Conservation (phyloP, 2,329 filamentous ascomycete species). For the Xylaria arbuscula region DNA sequence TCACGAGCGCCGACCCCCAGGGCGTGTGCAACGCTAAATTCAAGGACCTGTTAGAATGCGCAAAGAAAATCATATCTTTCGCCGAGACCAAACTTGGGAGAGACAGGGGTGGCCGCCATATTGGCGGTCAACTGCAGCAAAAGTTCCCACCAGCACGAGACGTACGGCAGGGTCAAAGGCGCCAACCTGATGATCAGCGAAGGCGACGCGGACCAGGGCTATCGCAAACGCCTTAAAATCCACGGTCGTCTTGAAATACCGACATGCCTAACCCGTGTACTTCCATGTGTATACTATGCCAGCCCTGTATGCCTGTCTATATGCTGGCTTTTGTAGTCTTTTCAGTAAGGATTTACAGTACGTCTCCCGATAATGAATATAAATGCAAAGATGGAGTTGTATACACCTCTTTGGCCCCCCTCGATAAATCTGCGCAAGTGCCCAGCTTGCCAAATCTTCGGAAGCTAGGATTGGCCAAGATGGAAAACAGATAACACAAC, state of each 20-base stretch:
- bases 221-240: too few relatives aligned
- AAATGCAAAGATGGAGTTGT: not conserved
- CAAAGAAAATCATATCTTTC: conserved; percentile 36
- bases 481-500: not conserved
- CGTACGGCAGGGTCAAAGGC: not conserved
- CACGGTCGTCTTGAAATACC: too few relatives aligned
- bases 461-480: not conserved
- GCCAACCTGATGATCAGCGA: not conserved
- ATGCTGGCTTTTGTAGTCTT: not conserved
- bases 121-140: not conserved
- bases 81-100: conserved; percentile 35
- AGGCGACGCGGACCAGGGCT: not conserved
- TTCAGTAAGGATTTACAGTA: not conserved
- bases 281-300: not conserved
- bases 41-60: conserved; percentile 38
- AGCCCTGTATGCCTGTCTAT: not conserved
- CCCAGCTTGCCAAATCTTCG: not conserved
- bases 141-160: not conserved
- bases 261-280: not conserved
- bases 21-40: conserved; percentile 43
- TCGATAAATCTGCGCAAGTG: not conserved
- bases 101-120: conserved; percentile 13
- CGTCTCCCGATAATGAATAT: not conserved
- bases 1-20: conserved; percentile 35
- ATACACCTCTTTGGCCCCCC: not conserved